Base-by-base conservation (phyloP, 176 grass and related monocot species). In the Oryza australiensis region DNA sequence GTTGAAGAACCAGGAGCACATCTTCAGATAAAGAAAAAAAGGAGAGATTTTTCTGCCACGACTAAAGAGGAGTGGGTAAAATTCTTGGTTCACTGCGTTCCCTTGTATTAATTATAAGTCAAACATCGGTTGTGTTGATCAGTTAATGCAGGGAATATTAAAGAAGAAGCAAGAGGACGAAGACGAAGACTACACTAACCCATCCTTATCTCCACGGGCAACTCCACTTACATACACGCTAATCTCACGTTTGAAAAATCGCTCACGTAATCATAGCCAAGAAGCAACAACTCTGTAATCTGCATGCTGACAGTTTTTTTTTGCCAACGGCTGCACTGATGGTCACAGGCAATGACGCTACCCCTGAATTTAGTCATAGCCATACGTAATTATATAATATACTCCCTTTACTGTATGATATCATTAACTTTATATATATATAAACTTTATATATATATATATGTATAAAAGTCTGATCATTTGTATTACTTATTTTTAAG, bases 61-160 rank as follows among this genome's bases (percentile, higher is more conserved):
- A 10, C 15, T 32, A 11, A n/a, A 9, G 23, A 55, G 63, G 0
- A 79, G 32, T 24, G 8, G 55, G 75, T 51, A 63, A 65, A 64
- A 41, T 30, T 32, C 59, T 46, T 40, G 24, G 66, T 24, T 78
- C 51, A 16, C 18, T 4, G 29, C 65, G 32, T 75, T 72, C 41
- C 40, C 70, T 28, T 48, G 41, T 28, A 72, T 72, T 6, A 0
- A 18, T 72, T 20, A 24, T 73, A 30, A 7, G 83, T 79, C 75
- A 78, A 85, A 46, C 38, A 51, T 64, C 5, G 40, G 66, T 79
- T 51, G 43, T 30, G 26, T 30, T 51, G 26, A 22, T 78, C 66
- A 76, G 77, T 78, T 48, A 46, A 42, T 64, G 83, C 49, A 43
- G 40, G 73, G 73, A 68, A 66, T 84, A 84, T 20, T 53, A 53